Evolutionary conservation across 441 rosid species (phyloP), one percentile per base, ranked within the genome.

Genomic region (Kokia cookei): DNA sequence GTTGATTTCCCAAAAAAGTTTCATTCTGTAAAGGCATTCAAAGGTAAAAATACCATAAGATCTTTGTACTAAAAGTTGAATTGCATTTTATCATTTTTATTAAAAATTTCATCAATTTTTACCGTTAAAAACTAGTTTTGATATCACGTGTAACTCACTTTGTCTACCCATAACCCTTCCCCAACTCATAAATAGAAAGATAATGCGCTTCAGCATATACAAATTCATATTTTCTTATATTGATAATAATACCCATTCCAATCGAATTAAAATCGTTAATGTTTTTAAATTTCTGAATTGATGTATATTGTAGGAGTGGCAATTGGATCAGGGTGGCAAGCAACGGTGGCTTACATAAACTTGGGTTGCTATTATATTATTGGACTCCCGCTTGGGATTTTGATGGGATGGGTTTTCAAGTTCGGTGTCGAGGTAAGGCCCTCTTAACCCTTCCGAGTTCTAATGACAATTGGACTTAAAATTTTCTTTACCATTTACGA

Each of bases 241-340:
- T 32, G 4, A 5, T 1, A 32, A 5, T 32, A 32, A 32, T 5
- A 32, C 1, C 5, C 7, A 0, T 5, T 4, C 7, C 5, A 32
- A 32, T 32, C 5, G 7, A 32, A 0, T 4, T 32, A 32, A 32
- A 2, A 32, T 6, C 0, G 0, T 0, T 32, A 32, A 32, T 32
- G 5, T 4, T 32, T 32, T 32, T 32, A 4, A 32, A 32, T 32
- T 55, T 70, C 2, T 32, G 2, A 11, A 1, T 22, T 55, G 3
- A 55, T 57, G 53, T 35, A 45, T 24, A 37, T 45, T 24, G 24
- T 78, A 93, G 97, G 97, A 37, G 98, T 86, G 45, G 98, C 96
- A 8, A 83, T 91, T 8, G 97, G 98, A 43, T 89, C 92, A 1
- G 96, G 97, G 19, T 89, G 97, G 95, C 97, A 93, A 82, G 80